These are phyloP conservation scores for Agrocybe chaxingu DNA, from an alignment of 768 basidiomycete species.

Conservation along the genomic window DNA sequence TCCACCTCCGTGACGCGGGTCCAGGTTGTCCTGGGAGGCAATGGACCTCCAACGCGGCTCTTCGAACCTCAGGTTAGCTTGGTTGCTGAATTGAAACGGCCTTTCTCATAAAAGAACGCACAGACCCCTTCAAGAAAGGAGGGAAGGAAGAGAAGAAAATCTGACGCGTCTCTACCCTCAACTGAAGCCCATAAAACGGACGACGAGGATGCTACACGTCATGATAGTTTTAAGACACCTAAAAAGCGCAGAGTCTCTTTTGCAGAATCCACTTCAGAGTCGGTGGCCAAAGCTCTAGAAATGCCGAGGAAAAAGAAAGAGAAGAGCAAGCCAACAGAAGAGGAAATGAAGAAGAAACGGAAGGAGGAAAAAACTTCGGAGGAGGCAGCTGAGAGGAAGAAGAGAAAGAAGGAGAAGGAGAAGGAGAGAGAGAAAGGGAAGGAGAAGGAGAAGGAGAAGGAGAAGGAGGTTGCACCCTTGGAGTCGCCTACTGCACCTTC, in stretches of 20 bases:
- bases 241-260: conserved; percentile 21
- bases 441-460: conserved; percentile 14
- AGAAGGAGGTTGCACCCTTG: not conserved
- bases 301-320: not conserved
- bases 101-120: not conserved
- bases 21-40: conserved; percentile 32
- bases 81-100: not conserved
- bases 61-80: conserved; percentile 5
- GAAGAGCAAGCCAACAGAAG: not conserved
- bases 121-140: conserved; percentile 4
- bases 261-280: conserved; percentile 6
- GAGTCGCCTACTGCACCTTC: too few species aligned
- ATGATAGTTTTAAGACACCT: conserved; percentile 1
- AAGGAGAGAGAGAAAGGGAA: conserved; percentile 5
- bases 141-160: conserved; percentile 19
- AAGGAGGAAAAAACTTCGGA: not conserved
- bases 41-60: not conserved
- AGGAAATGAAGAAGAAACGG: not conserved
- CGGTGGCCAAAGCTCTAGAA: not conserved
- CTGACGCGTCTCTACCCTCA: not conserved
- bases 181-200: not conserved
- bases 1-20: conserved; percentile 31
- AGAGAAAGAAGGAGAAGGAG: conserved; percentile 8
- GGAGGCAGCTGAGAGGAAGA: not conserved
- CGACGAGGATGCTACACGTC: not conserved